Evolutionary conservation across 1,284 basidiomycete species (phyloP).

Genomic region (Cerrena zonata): DNA sequence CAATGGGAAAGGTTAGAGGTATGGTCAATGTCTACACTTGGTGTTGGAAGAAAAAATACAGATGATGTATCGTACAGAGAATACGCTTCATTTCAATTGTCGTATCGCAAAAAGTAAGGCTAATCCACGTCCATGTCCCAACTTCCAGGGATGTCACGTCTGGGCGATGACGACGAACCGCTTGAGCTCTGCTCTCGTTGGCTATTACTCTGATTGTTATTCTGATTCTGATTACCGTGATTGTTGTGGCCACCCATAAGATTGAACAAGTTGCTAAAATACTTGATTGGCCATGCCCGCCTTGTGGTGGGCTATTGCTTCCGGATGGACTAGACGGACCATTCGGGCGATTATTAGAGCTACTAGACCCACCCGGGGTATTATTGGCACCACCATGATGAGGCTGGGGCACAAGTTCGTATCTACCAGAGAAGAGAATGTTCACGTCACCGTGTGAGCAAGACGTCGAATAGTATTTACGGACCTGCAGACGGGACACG

Average conservation of each 20-base stretch:
- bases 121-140: constrained; percentile 1
- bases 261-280: constrained; percentile 16
- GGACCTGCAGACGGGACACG: constrained; percentile 79
- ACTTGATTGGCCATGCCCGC: not conserved
- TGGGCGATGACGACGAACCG: not conserved
- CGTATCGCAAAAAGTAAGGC: not conserved
- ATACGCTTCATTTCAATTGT: too few species aligned
- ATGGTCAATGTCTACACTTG: too few species aligned
- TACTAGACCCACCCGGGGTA: constrained; percentile 10
- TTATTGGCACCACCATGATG: constrained; percentile 21
- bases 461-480: not conserved
- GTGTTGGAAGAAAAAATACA: not conserved
- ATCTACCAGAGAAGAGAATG: constrained; percentile 35
- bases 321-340: not conserved
- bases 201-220: not conserved
- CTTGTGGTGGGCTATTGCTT: not conserved
- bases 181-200: not conserved
- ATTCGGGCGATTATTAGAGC: not conserved
- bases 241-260: constrained; percentile 7
- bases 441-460: constrained; percentile 6
- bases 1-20: too few species aligned
- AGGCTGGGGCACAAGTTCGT: constrained; percentile 51
- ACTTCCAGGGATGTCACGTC: not conserved
- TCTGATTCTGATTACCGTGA: not conserved
- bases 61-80: not conserved